Base-by-base conservation (phyloP, 148 eudicot genomes). In the Diospyros lotus region DNA sequence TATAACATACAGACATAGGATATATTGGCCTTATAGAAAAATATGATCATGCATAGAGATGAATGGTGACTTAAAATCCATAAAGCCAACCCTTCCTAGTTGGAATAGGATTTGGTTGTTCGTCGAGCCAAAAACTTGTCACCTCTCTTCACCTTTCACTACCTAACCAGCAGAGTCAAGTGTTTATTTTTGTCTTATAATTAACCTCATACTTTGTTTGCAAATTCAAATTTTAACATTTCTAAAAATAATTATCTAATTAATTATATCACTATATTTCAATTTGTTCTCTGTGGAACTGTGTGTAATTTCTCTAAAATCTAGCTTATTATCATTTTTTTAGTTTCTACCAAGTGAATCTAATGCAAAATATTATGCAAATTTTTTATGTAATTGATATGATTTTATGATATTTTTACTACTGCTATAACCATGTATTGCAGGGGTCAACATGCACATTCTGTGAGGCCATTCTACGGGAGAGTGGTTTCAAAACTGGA, bases 391-490 rank as follows among this genome's bases (percentile, higher is more conserved):
- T 10, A 18, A 46, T 9, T 41, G 15, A 43, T 46, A 15, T 17
- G n/a, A 52, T 45, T 63, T 17, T 69, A 48, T 5, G 56, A 56
- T 58, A 14, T 69, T 73, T 53, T 15, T 55, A 13, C 52, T 66
- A 28, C 62, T 74, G 69, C 14, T 75, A 56, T 62, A 76, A 15
- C 11, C 63, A 40, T 84, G 41, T 68, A 58, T 69, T 82, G 53
- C 89, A 93, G 98, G 98, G 98, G 56, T 93, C 98, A 58, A 91
- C 98, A 55, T 93, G 98, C 78, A 81, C 96, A 69, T 91, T 93
- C 79, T 85, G 87, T 73, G 98, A 93, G 83, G 96, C 98, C 78
- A 88, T 93, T 76, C 75, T 93, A 79, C 88, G 92, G 56, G 91
- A 93, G 74, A 83, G 93, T 86, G 98, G 98, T 74, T 89, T 90